phyloP scores from a whole-genome alignment of 2,329 filamentous ascomycete genomes.

The Boeremia lycopersici region DNA sequence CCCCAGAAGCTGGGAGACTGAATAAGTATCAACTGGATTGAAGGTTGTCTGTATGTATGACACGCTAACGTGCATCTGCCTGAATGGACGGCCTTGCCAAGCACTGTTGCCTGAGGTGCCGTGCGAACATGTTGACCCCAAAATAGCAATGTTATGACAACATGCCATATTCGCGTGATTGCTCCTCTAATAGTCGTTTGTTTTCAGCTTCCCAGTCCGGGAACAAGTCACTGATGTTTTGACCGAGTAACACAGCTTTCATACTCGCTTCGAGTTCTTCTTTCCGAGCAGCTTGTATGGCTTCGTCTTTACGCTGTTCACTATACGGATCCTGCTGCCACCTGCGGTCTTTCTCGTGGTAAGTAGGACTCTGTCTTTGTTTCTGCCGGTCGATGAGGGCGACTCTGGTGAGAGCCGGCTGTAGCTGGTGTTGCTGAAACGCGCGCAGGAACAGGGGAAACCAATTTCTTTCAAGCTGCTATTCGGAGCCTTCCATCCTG shows the following conservation, averaged over 20 bases:
- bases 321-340: neutral
- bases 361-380: neutral
- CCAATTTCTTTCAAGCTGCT: neutral
- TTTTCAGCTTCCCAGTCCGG: conserved; percentile 8
- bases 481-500: neutral
- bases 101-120: conserved; percentile 1
- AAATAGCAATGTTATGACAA: too few species aligned
- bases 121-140: neutral
- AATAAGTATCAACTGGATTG: neutral
- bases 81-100: neutral
- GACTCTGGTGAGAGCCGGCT: neutral
- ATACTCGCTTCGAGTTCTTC: conserved; percentile 3
- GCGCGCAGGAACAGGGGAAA: conserved; percentile 6
- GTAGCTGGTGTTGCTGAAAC: conserved; percentile 2
- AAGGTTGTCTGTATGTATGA: neutral
- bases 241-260: conserved; percentile 1
- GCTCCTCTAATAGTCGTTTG: neutral
- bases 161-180: neutral
- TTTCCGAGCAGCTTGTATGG: neutral
- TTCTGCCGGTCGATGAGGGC: neutral
- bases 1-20: neutral
- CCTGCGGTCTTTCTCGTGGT: conserved; percentile 5
- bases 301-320: neutral
- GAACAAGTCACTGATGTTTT: neutral
- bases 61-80: neutral